Evolutionary conservation across 768 basidiomycete species (phyloP), one percentile per base, ranked within the genome.

Genomic region (Inosperma sp.): DNA sequence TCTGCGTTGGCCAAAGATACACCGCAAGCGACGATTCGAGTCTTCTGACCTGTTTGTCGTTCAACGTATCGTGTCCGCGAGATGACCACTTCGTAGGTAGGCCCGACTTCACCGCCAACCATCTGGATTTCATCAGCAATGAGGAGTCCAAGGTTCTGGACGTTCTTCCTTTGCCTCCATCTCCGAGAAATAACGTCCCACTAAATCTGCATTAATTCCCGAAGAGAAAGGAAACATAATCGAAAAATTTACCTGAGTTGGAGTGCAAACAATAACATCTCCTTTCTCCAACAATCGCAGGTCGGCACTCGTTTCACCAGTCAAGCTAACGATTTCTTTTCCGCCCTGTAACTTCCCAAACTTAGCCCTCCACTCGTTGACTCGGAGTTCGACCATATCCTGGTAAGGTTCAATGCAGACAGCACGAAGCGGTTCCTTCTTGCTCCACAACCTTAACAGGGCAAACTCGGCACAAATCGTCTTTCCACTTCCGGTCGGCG

Each of bases 391-490:
- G 2, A 97, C 96, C 89, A 97, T 95, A 59, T 98, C 96, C 59
- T 93, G 93, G 66, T 89, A 96, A 0, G 96, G 96, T 67, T 94
- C 92, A 45, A 98, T 86, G 64, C 95, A 97, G 3, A 97, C 92
- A 0, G 94, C 94, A 14, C 93, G 76, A 16, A 80, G 79, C 37
- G 84, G 77, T 54, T 93, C 86, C 5, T 75, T 72, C 67, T 91
- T 91, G 42, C 90, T 89, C 96, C 96, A 99, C 0, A 99, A 68
- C n/a, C 93, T 81, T 41, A 99, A 72, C 12, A 99, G 72, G 0
- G 96, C 96, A 53, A 97, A 95, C 65, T 99, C 96, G 0, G 94
- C 96, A 57, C 93, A 95, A 34, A 98, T 87, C 0, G 95, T 98
- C 77, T 99, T 98, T 10, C 96, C 95, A 44, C 88, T 92, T 19